Conservation (phyloP, 2,329 filamentous ascomycete genomes). For the Diaporthe caulivora region DNA sequence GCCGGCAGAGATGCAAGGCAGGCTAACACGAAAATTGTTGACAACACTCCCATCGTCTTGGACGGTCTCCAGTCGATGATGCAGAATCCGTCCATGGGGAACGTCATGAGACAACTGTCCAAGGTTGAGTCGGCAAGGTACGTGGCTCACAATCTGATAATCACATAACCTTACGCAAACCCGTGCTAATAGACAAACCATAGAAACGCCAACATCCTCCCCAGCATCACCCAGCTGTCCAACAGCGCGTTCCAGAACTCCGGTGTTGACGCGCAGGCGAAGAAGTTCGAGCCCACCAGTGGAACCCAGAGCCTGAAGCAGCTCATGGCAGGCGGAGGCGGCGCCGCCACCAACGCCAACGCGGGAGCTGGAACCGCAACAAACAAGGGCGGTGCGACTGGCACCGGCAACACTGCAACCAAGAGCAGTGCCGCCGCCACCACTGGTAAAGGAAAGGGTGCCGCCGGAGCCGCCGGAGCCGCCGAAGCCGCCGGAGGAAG, state of each 20-base stretch:
- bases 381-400: background rate
- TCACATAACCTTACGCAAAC: background rate
- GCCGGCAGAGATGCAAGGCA: conserved; percentile 33
- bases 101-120: conserved; percentile 38
- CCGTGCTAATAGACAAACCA: background rate
- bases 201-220: conserved; percentile 41
- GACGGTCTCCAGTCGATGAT: conserved; percentile 40
- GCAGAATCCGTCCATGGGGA: conserved; percentile 38
- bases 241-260: conserved; percentile 37
- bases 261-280: conserved; percentile 13
- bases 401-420: background rate
- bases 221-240: conserved; percentile 40
- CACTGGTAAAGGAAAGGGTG: background rate
- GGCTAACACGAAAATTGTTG: conserved; percentile 41
- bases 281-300: conserved; percentile 15
- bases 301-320: conserved; percentile 4
- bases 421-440: background rate
- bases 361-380: background rate
- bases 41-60: conserved; percentile 39
- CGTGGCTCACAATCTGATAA: background rate
- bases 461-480: background rate
- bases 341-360: background rate
- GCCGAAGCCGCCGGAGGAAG: background rate
- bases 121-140: conserved; percentile 40
- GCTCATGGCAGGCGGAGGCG: background rate